A percentile compares a stretch with the other conserved stretches of the same genome.
Conservation (phyloP, 805 yeast genomes). For the Cyberlindnera petersonii region DNA sequence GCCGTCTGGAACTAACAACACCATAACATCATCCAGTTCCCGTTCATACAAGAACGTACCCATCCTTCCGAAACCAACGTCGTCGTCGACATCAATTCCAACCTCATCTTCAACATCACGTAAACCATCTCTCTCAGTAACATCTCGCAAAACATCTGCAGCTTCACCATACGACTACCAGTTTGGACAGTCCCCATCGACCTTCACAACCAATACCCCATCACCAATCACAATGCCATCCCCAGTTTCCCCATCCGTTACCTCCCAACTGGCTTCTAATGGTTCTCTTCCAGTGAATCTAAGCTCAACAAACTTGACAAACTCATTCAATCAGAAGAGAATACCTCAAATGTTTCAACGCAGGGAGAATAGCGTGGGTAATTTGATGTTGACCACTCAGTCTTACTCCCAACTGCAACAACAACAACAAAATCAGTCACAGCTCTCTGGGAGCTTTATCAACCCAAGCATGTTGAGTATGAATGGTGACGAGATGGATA, state of each 20-base stretch:
- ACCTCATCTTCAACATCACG: not conserved
- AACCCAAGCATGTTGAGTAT: constrained; percentile 15
- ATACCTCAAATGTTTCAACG: constrained; percentile 27
- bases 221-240: constrained; percentile 27
- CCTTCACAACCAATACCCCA: constrained; percentile 21
- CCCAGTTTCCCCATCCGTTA: constrained; percentile 25
- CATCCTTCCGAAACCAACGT: constrained; percentile 28
- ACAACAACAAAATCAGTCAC: too few species aligned
- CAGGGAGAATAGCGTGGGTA: constrained; percentile 9
- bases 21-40: too few species aligned
- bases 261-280: constrained; percentile 7
- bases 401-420: too few species aligned
- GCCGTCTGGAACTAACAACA: constrained; percentile 4
- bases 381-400: constrained; percentile 1
- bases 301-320: constrained; percentile 24
- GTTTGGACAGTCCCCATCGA: constrained; percentile 18
- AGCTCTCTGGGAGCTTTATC: constrained; percentile 6
- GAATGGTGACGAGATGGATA: constrained; percentile 17
- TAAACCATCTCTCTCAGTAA: constrained; percentile 3
- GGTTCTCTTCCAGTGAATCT: constrained; percentile 21
- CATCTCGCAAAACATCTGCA: constrained; percentile 9
- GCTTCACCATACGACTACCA: constrained; percentile 20
- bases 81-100: constrained; percentile 12
- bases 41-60: constrained; percentile 29
- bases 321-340: constrained; percentile 27